Percentiles rank a stretch among this genome's conserved stretches.
Evolutionary conservation across 768 basidiomycete species (phyloP).

Genomic region (Xanthoconium stramineum): DNA sequence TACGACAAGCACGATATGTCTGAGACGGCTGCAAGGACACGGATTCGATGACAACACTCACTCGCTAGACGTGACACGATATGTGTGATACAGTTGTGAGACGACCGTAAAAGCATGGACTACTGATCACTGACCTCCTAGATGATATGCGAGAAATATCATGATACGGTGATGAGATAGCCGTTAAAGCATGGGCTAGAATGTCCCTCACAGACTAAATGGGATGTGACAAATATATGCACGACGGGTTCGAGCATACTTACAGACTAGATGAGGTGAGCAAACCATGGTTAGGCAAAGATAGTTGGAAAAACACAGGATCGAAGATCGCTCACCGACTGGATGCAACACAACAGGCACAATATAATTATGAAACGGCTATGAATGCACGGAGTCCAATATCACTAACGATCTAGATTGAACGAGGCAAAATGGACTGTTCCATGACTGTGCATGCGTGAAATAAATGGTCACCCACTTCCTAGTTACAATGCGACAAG

Average conservation of each 20-base stretch:
- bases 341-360: neutral
- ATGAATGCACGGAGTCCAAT: too few species aligned
- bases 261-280: neutral
- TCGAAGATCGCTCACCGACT: neutral
- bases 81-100: neutral
- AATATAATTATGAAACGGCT: neutral
- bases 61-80: neutral
- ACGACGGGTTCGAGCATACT: neutral
- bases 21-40: neutral
- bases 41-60: neutral
- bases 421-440: neutral
- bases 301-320: neutral
- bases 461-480: too few species aligned
- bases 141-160: neutral
- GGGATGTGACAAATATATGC: too few species aligned
- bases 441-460: neutral
- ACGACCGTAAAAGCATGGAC: neutral
- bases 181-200: neutral
- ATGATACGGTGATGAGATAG: neutral
- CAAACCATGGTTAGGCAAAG: neutral
- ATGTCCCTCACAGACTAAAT: neutral
- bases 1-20: neutral
- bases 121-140: neutral
- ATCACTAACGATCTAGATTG: too few species aligned
- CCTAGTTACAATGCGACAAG: too few species aligned